phyloP scores from a whole-genome alignment of 495 filamentous ascomycete species.

The Hyphodiscus hymeniophilus region DNA sequence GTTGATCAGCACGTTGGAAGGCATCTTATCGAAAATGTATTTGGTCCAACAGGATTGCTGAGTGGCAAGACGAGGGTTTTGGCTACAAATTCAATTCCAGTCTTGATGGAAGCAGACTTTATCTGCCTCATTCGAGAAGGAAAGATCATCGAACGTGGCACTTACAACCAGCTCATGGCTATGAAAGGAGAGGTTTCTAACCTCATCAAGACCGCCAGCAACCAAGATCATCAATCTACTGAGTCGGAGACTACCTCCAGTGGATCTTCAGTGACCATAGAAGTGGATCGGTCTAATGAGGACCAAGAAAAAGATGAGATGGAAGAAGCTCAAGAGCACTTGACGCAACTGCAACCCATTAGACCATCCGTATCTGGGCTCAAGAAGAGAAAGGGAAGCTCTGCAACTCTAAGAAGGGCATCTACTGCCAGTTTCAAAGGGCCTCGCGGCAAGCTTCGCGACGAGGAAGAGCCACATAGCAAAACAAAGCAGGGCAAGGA shows the following conservation, averaged over 20 bases:
- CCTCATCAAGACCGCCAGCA: slow-evolving; percentile 70
- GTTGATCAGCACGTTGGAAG: slow-evolving; percentile 97
- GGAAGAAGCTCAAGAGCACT: slow-evolving; percentile 63
- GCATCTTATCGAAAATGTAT: slow-evolving; percentile 88
- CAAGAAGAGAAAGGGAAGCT: slow-evolving; percentile 54
- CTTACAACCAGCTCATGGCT: slow-evolving; percentile 81
- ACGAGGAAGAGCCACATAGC: slow-evolving; percentile 65
- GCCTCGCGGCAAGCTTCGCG: slow-evolving; percentile 68
- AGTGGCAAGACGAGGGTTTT: slow-evolving; percentile 83
- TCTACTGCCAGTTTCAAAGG: slow-evolving; percentile 87
- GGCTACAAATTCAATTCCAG: slow-evolving; percentile 92
- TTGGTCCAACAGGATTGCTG: slow-evolving; percentile 78
- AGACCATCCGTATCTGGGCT: slow-evolving; percentile 36
- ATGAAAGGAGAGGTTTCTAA: slow-evolving; percentile 88
- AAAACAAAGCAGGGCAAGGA: slow-evolving; percentile 86
- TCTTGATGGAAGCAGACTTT: slow-evolving; percentile 78
- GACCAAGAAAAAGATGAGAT: slow-evolving; percentile 42
- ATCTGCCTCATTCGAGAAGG: slow-evolving; percentile 79
- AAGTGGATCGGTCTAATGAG: slow-evolving; percentile 26
- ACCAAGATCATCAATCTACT: slow-evolving; percentile 44
- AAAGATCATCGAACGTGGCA: slow-evolving; percentile 76
- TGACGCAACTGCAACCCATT: slow-evolving; percentile 66
- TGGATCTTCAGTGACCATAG: slow-evolving; percentile 49
- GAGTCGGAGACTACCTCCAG: slow-evolving; percentile 45
- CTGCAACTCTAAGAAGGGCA: slow-evolving; percentile 73